Evolutionary conservation across 2,329 filamentous ascomycete genomes (phyloP).

Genomic region (Hymenotorrendiella dingleyae): DNA sequence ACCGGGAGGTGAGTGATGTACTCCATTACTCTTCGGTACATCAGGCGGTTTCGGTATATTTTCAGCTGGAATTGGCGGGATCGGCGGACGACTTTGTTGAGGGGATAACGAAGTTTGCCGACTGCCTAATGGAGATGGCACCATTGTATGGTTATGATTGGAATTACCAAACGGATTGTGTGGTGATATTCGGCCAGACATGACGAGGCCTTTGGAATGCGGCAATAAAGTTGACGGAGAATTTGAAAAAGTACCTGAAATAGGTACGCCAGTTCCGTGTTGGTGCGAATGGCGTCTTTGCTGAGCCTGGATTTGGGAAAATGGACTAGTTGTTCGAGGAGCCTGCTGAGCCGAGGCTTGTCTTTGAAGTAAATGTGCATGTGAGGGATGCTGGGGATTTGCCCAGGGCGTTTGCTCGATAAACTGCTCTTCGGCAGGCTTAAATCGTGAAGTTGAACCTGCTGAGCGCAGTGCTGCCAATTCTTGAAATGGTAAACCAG

Average conservation of each 20-base stretch:
- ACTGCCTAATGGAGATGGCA: slow-evolving; percentile 29
- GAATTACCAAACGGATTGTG: slow-evolving; percentile 28
- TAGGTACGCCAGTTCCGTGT: slow-evolving; percentile 21
- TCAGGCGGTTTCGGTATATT: slow-evolving; percentile 4
- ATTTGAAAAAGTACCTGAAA: slow-evolving; percentile 31
- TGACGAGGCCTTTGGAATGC: slow-evolving; percentile 23
- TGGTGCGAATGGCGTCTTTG: slow-evolving; percentile 36
- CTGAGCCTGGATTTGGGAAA: slow-evolving; percentile 27
- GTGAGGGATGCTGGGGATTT: slow-evolving; percentile 74
- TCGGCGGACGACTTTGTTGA: slow-evolving; percentile 21
- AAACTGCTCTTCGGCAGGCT: slow-evolving; percentile 76
- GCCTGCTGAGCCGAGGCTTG: slow-evolving; percentile 36
- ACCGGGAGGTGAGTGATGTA: slow-evolving; percentile 18
- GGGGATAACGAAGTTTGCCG: slow-evolving; percentile 30
- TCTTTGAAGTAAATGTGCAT: slow-evolving; percentile 39
- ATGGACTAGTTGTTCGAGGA: slow-evolving; percentile 32
- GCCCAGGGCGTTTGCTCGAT: slow-evolving; percentile 89
- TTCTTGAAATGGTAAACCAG: slow-evolving; percentile 27
- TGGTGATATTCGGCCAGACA: slow-evolving; percentile 25
- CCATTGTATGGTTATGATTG: slow-evolving; percentile 25
- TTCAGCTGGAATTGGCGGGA: slow-evolving; percentile 15
- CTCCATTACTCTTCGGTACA: slow-evolving; percentile 15
- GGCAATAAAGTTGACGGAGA: slow-evolving; percentile 18
- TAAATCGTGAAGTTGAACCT: slow-evolving; percentile 31
- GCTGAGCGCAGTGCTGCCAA: slow-evolving; percentile 28